These are phyloP conservation scores for Pythium folliculosum DNA, from an alignment of 352 stramenopile species.

Conservation along the genomic window DNA sequence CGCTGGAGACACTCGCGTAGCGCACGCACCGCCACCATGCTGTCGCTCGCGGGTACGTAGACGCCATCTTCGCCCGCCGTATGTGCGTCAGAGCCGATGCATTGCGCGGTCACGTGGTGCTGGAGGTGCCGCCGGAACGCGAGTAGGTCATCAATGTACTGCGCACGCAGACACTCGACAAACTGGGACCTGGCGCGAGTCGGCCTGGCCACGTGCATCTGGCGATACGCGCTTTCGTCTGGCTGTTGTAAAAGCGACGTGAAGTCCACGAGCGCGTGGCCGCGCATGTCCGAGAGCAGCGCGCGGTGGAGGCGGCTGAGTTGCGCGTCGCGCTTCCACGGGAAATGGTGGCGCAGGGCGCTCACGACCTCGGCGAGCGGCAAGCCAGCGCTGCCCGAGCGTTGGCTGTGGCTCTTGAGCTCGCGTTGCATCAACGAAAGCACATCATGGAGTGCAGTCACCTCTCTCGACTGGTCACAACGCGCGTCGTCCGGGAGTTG, in stretches of 20 bases:
- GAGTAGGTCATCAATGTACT: slow-evolving; percentile 69
- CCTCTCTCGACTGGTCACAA: slow-evolving; percentile 42
- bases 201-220: not conserved
- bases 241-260: slow-evolving; percentile 35
- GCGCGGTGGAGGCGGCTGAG: slow-evolving; percentile 48
- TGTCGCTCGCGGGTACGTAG: not conserved
- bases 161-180: slow-evolving; percentile 46
- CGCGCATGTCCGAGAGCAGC: slow-evolving; percentile 47
- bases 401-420: slow-evolving; percentile 29
- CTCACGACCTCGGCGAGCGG: slow-evolving; percentile 48
- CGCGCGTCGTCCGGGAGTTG: slow-evolving; percentile 53
- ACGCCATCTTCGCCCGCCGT: not conserved
- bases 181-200: slow-evolving; percentile 16
- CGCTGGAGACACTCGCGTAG: slow-evolving; percentile 46
- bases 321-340: slow-evolving; percentile 57
- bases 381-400: slow-evolving; percentile 23
- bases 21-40: slow-evolving; percentile 51
- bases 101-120: slow-evolving; percentile 30
- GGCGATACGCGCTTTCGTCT: slow-evolving; percentile 17
- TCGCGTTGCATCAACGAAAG: slow-evolving; percentile 55
- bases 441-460: slow-evolving; percentile 50
- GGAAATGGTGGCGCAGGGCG: slow-evolving; percentile 49
- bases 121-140: slow-evolving; percentile 48
- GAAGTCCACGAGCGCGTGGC: slow-evolving; percentile 45
- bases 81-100: slow-evolving; percentile 2